Conservation (phyloP, 192 early-diverging fungal genomes). For the Pecoramyces ruminantium region DNA sequence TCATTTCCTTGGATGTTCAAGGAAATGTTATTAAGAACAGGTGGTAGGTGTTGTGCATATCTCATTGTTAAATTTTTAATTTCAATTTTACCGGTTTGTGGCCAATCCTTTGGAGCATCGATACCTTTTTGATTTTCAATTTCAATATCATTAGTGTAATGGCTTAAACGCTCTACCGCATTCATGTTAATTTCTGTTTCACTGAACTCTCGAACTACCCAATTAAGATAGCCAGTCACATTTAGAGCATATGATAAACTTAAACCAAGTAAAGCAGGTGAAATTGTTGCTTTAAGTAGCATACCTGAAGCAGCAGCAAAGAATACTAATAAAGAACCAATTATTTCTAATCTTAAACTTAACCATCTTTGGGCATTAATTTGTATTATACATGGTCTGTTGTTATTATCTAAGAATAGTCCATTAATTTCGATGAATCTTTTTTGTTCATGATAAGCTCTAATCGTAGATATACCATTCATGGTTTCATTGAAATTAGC, state of each 20-base stretch:
- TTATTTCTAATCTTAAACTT: too few relatives aligned
- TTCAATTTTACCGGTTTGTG: conserved; percentile 14
- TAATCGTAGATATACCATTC: conserved; percentile 29
- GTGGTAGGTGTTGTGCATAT: background rate
- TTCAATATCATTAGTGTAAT: conserved; percentile 20
- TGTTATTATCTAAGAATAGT: too few relatives aligned
- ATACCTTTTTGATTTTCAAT: too few relatives aligned
- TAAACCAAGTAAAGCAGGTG: conserved; percentile 55
- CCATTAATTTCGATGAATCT: too few relatives aligned
- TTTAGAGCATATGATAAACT: conserved; percentile 63
- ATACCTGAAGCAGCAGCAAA: conserved; percentile 58
- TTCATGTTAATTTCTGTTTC: conserved; percentile 21
- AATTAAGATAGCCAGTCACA: conserved; percentile 47
- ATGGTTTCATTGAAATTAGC: conserved; percentile 40
- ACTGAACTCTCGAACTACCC: background rate
- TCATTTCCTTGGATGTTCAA: conserved; percentile 44
- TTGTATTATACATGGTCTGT: too few relatives aligned
- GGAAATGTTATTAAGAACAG: conserved; percentile 37
- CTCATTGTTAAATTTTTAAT: background rate
- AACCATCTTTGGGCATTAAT: too few relatives aligned
- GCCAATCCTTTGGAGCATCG: conserved; percentile 18
- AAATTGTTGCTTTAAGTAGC: conserved; percentile 23
- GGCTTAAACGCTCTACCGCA: conserved; percentile 38
- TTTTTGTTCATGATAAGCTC: too few relatives aligned
- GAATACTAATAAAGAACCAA: too few relatives aligned